A percentile compares a stretch with the other conserved stretches of the same genome.
Evolutionary conservation across 495 filamentous ascomycete species (phyloP).

Genomic region (Podospora didyma): DNA sequence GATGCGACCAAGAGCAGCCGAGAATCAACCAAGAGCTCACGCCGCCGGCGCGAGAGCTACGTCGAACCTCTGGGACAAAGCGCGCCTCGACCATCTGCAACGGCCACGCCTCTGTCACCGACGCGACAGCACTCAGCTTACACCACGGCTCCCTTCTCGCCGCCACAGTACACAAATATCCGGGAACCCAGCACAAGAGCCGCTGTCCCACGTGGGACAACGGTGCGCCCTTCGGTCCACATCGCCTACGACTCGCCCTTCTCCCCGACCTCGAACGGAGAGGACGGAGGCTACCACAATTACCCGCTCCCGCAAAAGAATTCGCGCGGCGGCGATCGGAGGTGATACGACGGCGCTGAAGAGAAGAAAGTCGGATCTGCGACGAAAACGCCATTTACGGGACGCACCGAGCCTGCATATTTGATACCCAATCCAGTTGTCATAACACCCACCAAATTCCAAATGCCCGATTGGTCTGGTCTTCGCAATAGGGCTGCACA

Average conservation of each 20-base stretch:
- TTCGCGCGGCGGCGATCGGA: constrained; percentile 3
- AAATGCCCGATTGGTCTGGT: constrained; percentile 21
- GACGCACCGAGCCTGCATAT: constrained; percentile 14
- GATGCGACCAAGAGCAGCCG: constrained; percentile 26
- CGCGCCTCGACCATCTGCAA: constrained; percentile 20
- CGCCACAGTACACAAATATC: constrained; percentile 17
- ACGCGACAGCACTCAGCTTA: constrained; percentile 14
- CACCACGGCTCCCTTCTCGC: constrained; percentile 9
- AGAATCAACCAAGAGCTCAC: constrained; percentile 15
- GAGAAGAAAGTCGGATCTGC: not conserved
- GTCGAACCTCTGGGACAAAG: constrained; percentile 31
- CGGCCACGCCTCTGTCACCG: constrained; percentile 14
- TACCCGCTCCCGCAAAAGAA: not conserved
- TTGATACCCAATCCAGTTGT: constrained; percentile 8
- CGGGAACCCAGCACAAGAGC: constrained; percentile 10
- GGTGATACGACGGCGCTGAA: not conserved
- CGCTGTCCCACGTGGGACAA: constrained; percentile 4
- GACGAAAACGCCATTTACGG: constrained; percentile 6
- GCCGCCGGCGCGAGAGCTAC: constrained; percentile 30
- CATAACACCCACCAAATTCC: not conserved
- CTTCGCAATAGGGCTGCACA: not conserved
- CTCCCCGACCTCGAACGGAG: not conserved
- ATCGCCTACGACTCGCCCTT: constrained; percentile 17
- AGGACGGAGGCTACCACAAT: constrained; percentile 11
- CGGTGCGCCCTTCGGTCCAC: constrained; percentile 24